These are phyloP conservation scores for Rhizopus sp. DNA, from an alignment of 371 early-diverging fungal genomes.

Conservation along the genomic window DNA sequence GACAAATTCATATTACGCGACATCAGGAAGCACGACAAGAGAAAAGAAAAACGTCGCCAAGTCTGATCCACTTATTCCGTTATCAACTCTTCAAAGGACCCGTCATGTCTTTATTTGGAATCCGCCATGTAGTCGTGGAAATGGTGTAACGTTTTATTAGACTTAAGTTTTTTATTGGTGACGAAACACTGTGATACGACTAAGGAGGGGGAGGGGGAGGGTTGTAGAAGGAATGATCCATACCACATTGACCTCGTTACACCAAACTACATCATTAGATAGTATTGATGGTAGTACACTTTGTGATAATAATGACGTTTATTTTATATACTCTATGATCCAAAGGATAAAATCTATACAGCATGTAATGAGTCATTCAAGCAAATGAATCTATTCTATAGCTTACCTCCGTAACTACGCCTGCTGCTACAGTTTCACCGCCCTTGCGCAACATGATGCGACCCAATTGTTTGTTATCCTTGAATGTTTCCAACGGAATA, in stretches of 20 bases:
- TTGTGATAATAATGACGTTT: conserved; percentile 1
- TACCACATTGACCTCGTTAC: not conserved
- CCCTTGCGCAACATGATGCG: conserved; percentile 86
- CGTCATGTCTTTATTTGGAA: too few relatives aligned
- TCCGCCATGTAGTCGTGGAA: too few relatives aligned
- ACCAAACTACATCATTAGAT: not conserved
- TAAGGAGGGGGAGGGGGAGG: too few relatives aligned
- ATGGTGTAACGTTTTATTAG: too few relatives aligned
- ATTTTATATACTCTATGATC: conserved; percentile 24
- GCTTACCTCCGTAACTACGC: conserved; percentile 72
- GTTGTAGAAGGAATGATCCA: too few relatives aligned
- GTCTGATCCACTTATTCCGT: too few relatives aligned
- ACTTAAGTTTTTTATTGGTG: too few relatives aligned
- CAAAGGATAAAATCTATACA: conserved; percentile 51
- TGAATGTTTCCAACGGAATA: conserved; percentile 85
- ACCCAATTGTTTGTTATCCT: conserved; percentile 85
- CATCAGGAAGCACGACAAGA: too few relatives aligned
- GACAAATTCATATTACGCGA: too few relatives aligned
- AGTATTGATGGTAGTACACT: not conserved
- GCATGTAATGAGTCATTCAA: not conserved
- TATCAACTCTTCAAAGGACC: too few relatives aligned
- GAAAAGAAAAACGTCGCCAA: too few relatives aligned
- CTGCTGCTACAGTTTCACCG: conserved; percentile 90
- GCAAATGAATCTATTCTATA: not conserved
- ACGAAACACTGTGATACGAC: too few relatives aligned